Evolutionary conservation across 2,329 filamentous ascomycete species (phyloP).

Genomic region (Juglanconis juglandina): DNA sequence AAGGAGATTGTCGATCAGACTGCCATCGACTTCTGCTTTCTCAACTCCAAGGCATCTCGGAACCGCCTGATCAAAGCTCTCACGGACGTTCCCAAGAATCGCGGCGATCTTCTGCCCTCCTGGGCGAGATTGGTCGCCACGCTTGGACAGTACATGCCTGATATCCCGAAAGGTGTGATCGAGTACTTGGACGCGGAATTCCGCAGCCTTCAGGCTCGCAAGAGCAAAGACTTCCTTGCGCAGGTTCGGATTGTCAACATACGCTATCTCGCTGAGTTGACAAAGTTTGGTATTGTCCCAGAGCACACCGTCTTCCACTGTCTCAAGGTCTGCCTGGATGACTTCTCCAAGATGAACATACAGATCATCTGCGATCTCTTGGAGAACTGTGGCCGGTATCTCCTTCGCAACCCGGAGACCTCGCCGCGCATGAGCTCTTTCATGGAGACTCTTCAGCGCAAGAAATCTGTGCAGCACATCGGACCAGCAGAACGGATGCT

Average conservation of each 20-base stretch:
- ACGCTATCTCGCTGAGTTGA: constrained; percentile 94
- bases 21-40: constrained; percentile 94
- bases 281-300: constrained; percentile 95
- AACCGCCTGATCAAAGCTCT: constrained; percentile 91
- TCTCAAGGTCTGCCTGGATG: constrained; percentile 93
- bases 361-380: constrained; percentile 95
- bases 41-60: constrained; percentile 96
- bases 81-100: constrained; percentile 91
- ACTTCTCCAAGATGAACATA: constrained; percentile 98
- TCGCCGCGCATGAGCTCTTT: constrained; percentile 91
- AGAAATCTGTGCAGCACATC: constrained; percentile 92
- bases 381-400: constrained; percentile 92
- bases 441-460: constrained; percentile 88
- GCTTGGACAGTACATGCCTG: constrained; percentile 87
- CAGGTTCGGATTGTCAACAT: constrained; percentile 93
- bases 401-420: constrained; percentile 89
- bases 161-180: constrained; percentile 88
- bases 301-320: constrained; percentile 99
- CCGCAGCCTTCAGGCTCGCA: constrained; percentile 89
- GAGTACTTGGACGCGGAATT: constrained; percentile 95
- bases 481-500: constrained; percentile 96
- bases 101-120: constrained; percentile 82
- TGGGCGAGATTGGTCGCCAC: constrained; percentile 94
- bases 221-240: constrained; percentile 94
- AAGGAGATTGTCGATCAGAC: constrained; percentile 91